A percentile compares a stretch with the other conserved stretches of the same genome.
These are phyloP conservation scores for Elaphomyces granulatus DNA, from an alignment of 495 filamentous ascomycete genomes.

Conservation along the genomic window DNA sequence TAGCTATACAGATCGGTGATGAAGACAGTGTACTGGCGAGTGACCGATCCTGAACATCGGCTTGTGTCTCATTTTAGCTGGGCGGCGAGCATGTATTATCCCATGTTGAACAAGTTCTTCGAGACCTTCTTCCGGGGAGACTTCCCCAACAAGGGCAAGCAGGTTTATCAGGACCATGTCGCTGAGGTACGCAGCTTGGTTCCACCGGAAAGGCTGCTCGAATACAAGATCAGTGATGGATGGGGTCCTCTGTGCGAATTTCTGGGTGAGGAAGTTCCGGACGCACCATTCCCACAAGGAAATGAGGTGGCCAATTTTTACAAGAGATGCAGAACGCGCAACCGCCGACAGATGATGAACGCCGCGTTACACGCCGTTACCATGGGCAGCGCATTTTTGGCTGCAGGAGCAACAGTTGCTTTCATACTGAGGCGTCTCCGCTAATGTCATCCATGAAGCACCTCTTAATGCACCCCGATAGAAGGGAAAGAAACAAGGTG, in stretches of 20 bases:
- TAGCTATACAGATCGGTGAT: constrained; percentile 33
- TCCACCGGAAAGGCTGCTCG: constrained; percentile 38
- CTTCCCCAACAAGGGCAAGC: constrained; percentile 36
- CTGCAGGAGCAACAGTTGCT: constrained; percentile 25
- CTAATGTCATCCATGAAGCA: too few species aligned
- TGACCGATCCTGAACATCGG: constrained; percentile 39
- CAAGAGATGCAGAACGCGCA: constrained; percentile 41
- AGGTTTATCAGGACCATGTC: constrained; percentile 34
- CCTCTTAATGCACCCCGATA: too few species aligned
- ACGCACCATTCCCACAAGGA: constrained; percentile 30
- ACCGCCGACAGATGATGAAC: constrained; percentile 49
- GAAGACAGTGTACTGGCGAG: constrained; percentile 40
- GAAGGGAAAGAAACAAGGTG: too few species aligned
- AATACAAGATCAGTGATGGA: constrained; percentile 50
- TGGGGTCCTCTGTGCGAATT: constrained; percentile 57
- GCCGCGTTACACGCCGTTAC: constrained; percentile 37
- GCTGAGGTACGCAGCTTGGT: constrained; percentile 31
- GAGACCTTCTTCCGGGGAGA: constrained; percentile 40
- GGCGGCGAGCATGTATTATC: constrained; percentile 44
- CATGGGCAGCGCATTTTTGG: constrained; percentile 31
- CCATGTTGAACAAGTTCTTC: constrained; percentile 46
- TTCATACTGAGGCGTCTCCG: constrained; percentile 30
- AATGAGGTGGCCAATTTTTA: constrained; percentile 45
- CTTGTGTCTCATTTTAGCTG: constrained; percentile 38
- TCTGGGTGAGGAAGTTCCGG: constrained; percentile 43